A percentile compares a stretch with the other conserved stretches of the same genome.
Evolutionary conservation across 106 monocot genomes (phyloP).

Genomic region (Phalaenopsis equestris): DNA sequence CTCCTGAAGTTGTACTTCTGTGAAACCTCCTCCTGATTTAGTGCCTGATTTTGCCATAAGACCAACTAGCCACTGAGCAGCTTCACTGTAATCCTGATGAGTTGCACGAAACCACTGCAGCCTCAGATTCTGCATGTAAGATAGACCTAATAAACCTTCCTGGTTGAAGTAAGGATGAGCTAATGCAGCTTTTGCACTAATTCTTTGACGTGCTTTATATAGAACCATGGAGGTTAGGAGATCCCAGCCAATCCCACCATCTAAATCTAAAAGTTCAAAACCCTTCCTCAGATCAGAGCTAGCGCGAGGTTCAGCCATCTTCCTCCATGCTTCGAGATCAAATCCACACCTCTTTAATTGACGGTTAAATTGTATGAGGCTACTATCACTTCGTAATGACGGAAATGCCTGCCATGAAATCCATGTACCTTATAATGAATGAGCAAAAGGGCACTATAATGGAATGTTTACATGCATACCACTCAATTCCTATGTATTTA

Average conservation of each 20-base stretch:
- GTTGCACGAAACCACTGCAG: constrained; percentile 82
- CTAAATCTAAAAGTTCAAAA: constrained; percentile 74
- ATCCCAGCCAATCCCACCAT: constrained; percentile 86
- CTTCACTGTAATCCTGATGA: constrained; percentile 87
- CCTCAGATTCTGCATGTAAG: constrained; percentile 82
- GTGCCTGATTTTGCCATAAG: constrained; percentile 91
- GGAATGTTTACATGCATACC: neutral
- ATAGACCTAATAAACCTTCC: constrained; percentile 78
- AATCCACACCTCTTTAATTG: constrained; percentile 83
- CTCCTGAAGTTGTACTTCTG: constrained; percentile 86
- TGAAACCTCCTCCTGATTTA: constrained; percentile 68
- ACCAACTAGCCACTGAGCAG: constrained; percentile 65
- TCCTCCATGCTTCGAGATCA: constrained; percentile 71
- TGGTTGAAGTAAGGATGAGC: constrained; percentile 91
- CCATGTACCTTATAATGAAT: neutral
- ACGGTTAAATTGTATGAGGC: constrained; percentile 88
- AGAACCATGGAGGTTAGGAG: constrained; percentile 87
- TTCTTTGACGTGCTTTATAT: constrained; percentile 84
- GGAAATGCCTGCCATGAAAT: constrained; percentile 55
- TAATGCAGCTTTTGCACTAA: constrained; percentile 76
- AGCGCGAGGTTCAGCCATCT: constrained; percentile 70
- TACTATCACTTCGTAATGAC: constrained; percentile 62
- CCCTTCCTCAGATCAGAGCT: constrained; percentile 62
- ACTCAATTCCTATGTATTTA: too few species aligned
- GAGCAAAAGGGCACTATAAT: neutral